These are phyloP conservation scores for Lasiodiplodia gonubiensis DNA, from an alignment of 2,329 filamentous ascomycete genomes.

Conservation along the genomic window DNA sequence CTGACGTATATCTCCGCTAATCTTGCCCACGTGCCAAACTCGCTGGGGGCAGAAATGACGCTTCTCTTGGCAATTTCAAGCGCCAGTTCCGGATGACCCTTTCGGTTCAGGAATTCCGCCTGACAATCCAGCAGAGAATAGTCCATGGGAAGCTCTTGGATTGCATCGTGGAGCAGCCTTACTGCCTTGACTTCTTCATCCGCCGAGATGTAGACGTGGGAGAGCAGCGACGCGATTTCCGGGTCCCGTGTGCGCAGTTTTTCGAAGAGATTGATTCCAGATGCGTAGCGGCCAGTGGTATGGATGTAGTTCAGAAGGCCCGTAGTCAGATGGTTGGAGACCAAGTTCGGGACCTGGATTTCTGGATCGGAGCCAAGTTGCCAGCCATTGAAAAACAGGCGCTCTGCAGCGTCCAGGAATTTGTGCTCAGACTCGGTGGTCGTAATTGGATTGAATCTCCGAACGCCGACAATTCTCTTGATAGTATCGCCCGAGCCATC, in stretches of 20 bases:
- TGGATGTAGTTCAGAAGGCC: conserved; percentile 93
- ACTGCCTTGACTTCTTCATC: conserved; percentile 98
- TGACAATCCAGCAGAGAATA: conserved; percentile 96
- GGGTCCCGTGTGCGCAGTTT: conserved; percentile 90
- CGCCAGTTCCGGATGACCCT: conserved; percentile 85
- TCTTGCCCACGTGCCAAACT: conserved; percentile 96
- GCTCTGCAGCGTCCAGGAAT: conserved; percentile 92
- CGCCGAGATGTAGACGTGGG: conserved; percentile 89
- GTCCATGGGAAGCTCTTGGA: conserved; percentile 95
- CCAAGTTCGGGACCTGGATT: conserved; percentile 95
- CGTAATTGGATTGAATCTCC: conserved; percentile 95
- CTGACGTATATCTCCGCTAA: conserved; percentile 92
- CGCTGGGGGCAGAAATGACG: conserved; percentile 92
- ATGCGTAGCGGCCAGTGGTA: conserved; percentile 91
- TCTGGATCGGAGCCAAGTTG: conserved; percentile 96
- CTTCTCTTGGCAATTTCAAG: conserved; percentile 92
- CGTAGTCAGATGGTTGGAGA: conserved; percentile 94
- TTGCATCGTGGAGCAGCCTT: conserved; percentile 81
- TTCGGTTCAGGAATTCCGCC: conserved; percentile 87
- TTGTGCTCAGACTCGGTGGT: conserved; percentile 98
- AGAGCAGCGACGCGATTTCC: conserved; percentile 90
- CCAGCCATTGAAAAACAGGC: conserved; percentile 93
- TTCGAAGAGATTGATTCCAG: conserved; percentile 96
- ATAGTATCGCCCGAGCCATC: conserved; percentile 93
- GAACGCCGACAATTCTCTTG: conserved; percentile 95